phyloP scores from a whole-genome alignment of 2,329 filamentous ascomycete species.

The Stemphylium vesicarium region DNA sequence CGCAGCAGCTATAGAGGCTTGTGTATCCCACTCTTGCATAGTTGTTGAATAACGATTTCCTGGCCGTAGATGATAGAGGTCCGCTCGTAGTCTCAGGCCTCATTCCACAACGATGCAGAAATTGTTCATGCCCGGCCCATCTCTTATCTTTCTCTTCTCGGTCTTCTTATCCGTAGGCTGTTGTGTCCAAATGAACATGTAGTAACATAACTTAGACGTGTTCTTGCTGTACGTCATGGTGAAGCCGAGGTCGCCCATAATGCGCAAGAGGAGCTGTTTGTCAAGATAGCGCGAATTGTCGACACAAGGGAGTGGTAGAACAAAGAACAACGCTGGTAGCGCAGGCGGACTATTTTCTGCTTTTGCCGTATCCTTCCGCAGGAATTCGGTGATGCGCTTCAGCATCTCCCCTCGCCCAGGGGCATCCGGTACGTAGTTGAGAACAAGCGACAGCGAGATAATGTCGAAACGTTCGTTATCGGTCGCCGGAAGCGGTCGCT shows the following conservation, averaged over 20 bases:
- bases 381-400: constrained; percentile 42
- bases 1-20: too few species aligned
- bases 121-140: constrained; percentile 83
- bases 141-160: constrained; percentile 77
- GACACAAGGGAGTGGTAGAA: constrained; percentile 86
- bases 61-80: not conserved
- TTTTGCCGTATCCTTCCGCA: constrained; percentile 26
- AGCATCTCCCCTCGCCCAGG: constrained; percentile 83
- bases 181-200: constrained; percentile 72
- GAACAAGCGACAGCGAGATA: constrained; percentile 86
- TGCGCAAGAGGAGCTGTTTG: constrained; percentile 68
- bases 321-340: constrained; percentile 78
- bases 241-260: constrained; percentile 83
- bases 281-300: constrained; percentile 90
- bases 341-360: constrained; percentile 6
- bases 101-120: constrained; percentile 76
- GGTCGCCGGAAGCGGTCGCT: constrained; percentile 72
- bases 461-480: constrained; percentile 78
- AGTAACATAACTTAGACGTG: constrained; percentile 85
- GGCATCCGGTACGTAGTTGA: constrained; percentile 91
- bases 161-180: constrained; percentile 52
- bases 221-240: constrained; percentile 68
- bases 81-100: not conserved
- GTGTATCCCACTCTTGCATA: not conserved
- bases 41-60: not conserved